Percentiles rank a stretch among this genome's conserved stretches.
Conservation (phyloP, 805 yeast species). For the Maudiozyma turicensis region DNA sequence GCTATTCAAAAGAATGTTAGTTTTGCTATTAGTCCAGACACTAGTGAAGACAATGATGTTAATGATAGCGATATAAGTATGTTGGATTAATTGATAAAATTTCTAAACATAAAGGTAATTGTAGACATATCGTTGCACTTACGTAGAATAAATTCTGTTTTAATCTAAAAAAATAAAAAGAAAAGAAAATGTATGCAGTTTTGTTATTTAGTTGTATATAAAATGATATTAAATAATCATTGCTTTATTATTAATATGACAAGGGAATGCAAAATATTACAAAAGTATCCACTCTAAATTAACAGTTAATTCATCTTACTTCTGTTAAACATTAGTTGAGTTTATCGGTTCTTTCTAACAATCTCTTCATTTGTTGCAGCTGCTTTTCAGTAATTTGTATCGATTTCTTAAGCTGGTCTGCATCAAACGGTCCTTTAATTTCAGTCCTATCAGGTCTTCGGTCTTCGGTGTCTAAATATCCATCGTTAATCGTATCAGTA, state of each 20-base stretch:
- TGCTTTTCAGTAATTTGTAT: constrained; percentile 24
- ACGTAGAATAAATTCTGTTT: too few relatives aligned
- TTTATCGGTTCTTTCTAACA: constrained; percentile 6
- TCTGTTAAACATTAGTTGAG: not conserved
- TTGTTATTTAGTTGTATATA: too few relatives aligned
- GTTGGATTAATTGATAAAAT: not conserved
- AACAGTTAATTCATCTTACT: too few relatives aligned
- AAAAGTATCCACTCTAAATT: too few relatives aligned
- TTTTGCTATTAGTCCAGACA: constrained; percentile 5
- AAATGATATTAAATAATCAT: too few relatives aligned
- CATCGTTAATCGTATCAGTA: not conserved
- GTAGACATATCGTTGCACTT: not conserved
- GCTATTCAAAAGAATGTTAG: constrained; percentile 7
- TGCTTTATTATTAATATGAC: too few relatives aligned
- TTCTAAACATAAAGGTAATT: not conserved
- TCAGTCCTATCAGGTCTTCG: not conserved
- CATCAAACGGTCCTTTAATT: not conserved
- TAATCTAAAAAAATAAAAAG: too few relatives aligned
- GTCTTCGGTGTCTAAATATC: not conserved
- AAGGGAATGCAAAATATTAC: too few relatives aligned
- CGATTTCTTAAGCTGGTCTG: constrained; percentile 16
- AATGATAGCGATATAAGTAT: not conserved
- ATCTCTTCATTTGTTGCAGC: constrained; percentile 19
- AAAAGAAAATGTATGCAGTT: too few relatives aligned
- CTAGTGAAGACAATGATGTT: not conserved